Evolutionary conservation across 2,329 filamentous ascomycete genomes (phyloP), one percentile per base, ranked within the genome.

Genomic region (Xylariaceae sp.): DNA sequence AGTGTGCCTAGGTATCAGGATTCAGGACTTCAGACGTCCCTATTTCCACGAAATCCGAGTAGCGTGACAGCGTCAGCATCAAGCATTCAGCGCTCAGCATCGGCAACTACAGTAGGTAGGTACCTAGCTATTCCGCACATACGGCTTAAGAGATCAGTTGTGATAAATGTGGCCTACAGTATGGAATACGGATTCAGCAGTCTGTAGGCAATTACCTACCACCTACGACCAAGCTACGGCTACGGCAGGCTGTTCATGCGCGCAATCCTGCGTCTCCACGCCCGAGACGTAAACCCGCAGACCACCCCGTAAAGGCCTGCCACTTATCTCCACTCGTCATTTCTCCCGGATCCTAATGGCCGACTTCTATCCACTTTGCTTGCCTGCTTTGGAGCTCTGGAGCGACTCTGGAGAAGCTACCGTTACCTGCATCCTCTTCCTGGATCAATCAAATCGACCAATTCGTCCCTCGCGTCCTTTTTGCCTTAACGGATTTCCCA

Each of bases 391-490:
- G 9, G 37, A 10, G 8, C 2, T 42, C 37, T 30, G 23, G 23
- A 30, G 23, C 23, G 23, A 30, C 23, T 30, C 23, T 30, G 23
- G 23, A 42, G 37, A 42, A 13, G 11, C 37, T 42, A 42, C 9
- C 23, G 23, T 30, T 42, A 42, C 37, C 37, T 42, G 8, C 23
- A 30, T 30, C 4, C 37, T 42, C 37, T 42, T 30, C 23, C 23
- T 55, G 50, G 59, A 56, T 57, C 63, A 61, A 64, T 61, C 60
- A 58, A 45, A 59, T 62, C 52, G 45, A 47, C 58, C 58, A 64
- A 66, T 63, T 60, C 57, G 13, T 34, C 42, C 49, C 50, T 59
- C 56, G 60, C 54, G 30, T 59, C 23, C 50, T 34, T 50, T 37
- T 52, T 35, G 30, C 13, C 45, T 49, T 42, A 55, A 44, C 17